phyloP scores from a whole-genome alignment of 352 stramenopile genomes.

The Globisporangium canariense region DNA sequence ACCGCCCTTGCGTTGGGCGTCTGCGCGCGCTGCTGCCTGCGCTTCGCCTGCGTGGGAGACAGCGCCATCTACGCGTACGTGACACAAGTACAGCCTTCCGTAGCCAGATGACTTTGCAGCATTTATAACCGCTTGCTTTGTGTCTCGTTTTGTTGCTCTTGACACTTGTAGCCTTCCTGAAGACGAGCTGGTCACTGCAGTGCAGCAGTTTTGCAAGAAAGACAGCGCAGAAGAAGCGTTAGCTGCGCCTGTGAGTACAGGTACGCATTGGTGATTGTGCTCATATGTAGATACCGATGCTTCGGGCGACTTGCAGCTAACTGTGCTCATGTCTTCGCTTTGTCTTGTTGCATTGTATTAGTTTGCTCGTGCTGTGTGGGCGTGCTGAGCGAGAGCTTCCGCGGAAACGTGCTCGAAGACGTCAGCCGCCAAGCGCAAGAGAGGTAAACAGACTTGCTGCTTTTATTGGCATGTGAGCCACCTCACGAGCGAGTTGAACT shows the following conservation, averaged over 20 bases:
- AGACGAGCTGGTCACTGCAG: conserved; percentile 23
- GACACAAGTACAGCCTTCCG: not conserved
- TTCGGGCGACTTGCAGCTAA: not conserved
- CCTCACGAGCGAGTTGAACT: not conserved
- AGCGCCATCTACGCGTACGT: conserved; percentile 53
- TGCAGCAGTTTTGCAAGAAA: conserved; percentile 1
- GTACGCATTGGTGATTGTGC: conserved; percentile 1
- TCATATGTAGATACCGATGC: not conserved
- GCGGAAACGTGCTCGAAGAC: conserved; percentile 40
- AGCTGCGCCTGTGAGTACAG: conserved; percentile 2
- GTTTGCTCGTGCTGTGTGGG: conserved; percentile 74
- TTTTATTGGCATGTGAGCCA: not conserved
- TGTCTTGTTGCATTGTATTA: conserved; percentile 13
- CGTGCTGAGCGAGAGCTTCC: conserved; percentile 45
- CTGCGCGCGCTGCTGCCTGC: conserved; percentile 68
- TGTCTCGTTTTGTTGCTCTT: not conserved
- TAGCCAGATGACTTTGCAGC: not conserved
- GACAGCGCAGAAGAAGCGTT: not conserved
- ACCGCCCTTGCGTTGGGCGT: conserved; percentile 27
- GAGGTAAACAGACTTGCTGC: conserved; percentile 20
- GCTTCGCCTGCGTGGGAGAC: conserved; percentile 50
- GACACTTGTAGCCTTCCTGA: conserved; percentile 19
- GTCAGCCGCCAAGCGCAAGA: conserved; percentile 34
- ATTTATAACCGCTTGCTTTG: not conserved
- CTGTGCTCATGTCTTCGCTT: not conserved